Evolutionary conservation across 1,284 basidiomycete genomes (phyloP), one percentile per base, ranked within the genome.

Genomic region (Leccinum fallax): DNA sequence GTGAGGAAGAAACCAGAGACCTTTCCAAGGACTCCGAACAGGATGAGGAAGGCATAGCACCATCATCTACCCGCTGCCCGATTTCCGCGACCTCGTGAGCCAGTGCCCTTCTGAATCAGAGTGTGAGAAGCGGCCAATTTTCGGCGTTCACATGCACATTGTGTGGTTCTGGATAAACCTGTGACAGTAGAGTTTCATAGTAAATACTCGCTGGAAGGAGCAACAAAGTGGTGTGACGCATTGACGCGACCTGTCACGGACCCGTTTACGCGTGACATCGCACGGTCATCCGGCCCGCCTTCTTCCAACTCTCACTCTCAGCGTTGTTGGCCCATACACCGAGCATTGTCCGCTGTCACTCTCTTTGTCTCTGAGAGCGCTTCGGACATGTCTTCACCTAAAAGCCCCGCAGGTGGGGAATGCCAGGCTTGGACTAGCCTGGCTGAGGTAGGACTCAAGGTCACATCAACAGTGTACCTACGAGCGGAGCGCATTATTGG

Each of bases 1-100:
- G 90, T 85, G 5, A 93, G 82, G 76, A 93, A 91, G 30, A 92
- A 85, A 0, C 90, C 91, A 2, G 89, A 89, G 48, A 94, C 80
- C 74, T 94, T 94, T 53, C 92, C 91, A 1, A 94, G 78, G 52
- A 93, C 75, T 5, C 90, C 91, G 66, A 87, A 89, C 13, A 90
- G 74, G 69, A 90, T 87, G 67, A 92, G 84, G 79, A 90, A 90
- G 64, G 72, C 73, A 70, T 89, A 90, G 68, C 88, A 90, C 84
- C 24, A 24, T 4, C 86, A 90, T 11, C 86, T 80, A 13, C 90
- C 91, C 2, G 90, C 90, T 5, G 80, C 78, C 26, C 88, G 82
- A 72, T 90, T 93, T 30, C 19, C 28, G 28, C 28, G 7, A 28
- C 28, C 28, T 28, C 28, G 28, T 8, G 28, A 28, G 28, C 28